Conservation (phyloP, 192 early-diverging fungal genomes). For the Lobosporangium transversale region DNA sequence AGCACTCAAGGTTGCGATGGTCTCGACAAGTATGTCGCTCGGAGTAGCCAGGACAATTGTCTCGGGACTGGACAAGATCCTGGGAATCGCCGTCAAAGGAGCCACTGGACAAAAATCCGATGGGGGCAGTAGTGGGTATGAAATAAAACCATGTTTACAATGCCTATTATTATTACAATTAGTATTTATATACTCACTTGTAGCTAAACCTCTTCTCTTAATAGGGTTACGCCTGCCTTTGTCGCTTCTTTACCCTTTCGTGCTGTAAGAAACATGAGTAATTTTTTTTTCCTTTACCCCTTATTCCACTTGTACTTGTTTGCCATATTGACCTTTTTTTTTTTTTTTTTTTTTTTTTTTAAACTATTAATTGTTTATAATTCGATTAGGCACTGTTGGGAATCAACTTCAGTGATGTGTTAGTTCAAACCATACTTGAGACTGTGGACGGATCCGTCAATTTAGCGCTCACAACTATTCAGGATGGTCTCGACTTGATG, state of each 20-base stretch:
- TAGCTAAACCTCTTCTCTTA: too few species aligned
- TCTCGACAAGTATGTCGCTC: constrained; percentile 40
- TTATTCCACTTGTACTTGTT: background rate
- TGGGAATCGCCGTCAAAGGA: constrained; percentile 22
- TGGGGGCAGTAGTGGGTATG: constrained; percentile 23
- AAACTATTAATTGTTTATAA: too few species aligned
- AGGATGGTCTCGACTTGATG: constrained; percentile 53
- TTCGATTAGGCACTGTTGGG: constrained; percentile 30
- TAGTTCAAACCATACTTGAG: constrained; percentile 46
- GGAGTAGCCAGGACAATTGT: constrained; percentile 42
- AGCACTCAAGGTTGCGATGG: constrained; percentile 45
- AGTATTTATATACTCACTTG: too few species aligned
- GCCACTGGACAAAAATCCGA: constrained; percentile 27
- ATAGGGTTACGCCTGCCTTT: constrained; percentile 35
- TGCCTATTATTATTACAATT: background rate
- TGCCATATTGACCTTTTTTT: background rate
- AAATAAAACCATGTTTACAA: background rate
- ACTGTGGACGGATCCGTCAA: constrained; percentile 51
- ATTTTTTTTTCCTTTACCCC: background rate
- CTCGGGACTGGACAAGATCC: constrained; percentile 28
- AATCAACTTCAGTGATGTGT: constrained; percentile 51
- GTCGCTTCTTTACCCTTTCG: constrained; percentile 48
- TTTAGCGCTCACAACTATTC: constrained; percentile 42
- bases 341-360: background rate
- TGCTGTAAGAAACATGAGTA: constrained; percentile 46